Evolutionary conservation across 139 green algal species (phyloP).

Genomic region (Eudorina sp.): DNA sequence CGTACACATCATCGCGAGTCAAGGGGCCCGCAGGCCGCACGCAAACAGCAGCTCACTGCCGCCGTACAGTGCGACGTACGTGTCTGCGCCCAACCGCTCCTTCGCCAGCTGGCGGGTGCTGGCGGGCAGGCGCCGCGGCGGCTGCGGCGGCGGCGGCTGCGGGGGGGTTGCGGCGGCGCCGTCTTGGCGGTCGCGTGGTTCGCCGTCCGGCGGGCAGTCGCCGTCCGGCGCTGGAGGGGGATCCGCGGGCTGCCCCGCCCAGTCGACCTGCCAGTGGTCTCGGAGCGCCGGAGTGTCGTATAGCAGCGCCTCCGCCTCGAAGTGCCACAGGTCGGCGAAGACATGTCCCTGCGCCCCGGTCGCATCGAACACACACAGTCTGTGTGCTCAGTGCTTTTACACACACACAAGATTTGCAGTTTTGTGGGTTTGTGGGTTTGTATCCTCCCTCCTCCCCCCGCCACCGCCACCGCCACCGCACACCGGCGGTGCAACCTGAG

Average conservation of each 20-base stretch:
- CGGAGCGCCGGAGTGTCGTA: not conserved
- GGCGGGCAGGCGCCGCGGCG: not conserved
- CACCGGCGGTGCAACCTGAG: not conserved
- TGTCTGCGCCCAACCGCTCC: constrained; percentile 48
- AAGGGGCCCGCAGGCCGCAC: not conserved
- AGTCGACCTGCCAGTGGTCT: not conserved
- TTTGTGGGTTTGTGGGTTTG: too few relatives aligned
- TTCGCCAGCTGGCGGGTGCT: constrained; percentile 49
- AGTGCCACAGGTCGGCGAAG: constrained; percentile 63
- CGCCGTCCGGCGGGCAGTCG: not conserved
- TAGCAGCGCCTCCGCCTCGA: constrained; percentile 21
- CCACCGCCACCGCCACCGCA: not conserved
- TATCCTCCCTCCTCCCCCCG: too few relatives aligned
- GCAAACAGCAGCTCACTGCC: constrained; percentile 56
- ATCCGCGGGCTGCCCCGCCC: not conserved
- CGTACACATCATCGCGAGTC: too few relatives aligned
- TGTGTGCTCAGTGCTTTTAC: not conserved
- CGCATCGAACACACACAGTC: not conserved
- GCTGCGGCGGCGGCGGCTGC: not conserved
- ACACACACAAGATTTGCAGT: too few relatives aligned
- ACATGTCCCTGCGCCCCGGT: constrained; percentile 35
- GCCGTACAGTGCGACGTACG: constrained; percentile 65
- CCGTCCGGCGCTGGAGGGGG: not conserved
- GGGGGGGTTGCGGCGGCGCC: not conserved
- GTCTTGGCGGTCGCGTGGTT: not conserved